phyloP scores from a whole-genome alignment of 805 yeast genomes.

The Saccharomycopsis vini region DNA sequence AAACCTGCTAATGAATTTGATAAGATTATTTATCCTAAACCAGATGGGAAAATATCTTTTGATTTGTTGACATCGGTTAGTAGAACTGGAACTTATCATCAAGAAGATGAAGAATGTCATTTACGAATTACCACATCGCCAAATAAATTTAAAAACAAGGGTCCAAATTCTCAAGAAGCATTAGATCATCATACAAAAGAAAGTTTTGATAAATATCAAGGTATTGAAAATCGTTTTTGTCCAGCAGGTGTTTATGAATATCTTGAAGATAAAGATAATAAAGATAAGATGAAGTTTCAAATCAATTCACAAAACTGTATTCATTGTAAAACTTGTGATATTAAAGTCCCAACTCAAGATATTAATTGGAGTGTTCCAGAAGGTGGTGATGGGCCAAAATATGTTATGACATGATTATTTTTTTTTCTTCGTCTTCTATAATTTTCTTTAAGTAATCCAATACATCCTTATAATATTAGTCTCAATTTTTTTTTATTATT shows the following conservation, averaged over 20 bases:
- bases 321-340: slow-evolving; percentile 97
- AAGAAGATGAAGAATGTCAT: slow-evolving; percentile 89
- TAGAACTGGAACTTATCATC: slow-evolving; percentile 93
- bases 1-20: slow-evolving; percentile 52
- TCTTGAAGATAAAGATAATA: slow-evolving; percentile 49
- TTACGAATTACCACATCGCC: slow-evolving; percentile 52
- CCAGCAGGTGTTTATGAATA: slow-evolving; percentile 99
- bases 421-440: not conserved
- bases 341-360: slow-evolving; percentile 91
- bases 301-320: slow-evolving; percentile 96
- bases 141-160: slow-evolving; percentile 12
- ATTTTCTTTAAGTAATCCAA: too few species aligned
- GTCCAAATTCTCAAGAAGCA: slow-evolving; percentile 23
- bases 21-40: slow-evolving; percentile 87
- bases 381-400: slow-evolving; percentile 98
- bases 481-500: too few species aligned
- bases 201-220: slow-evolving; percentile 64
- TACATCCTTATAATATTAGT: too few species aligned
- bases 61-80: slow-evolving; percentile 92
- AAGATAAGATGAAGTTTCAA: slow-evolving; percentile 56
- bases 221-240: slow-evolving; percentile 87
- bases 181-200: slow-evolving; percentile 18
- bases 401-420: slow-evolving; percentile 55
- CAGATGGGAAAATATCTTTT: slow-evolving; percentile 87
- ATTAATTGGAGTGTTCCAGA: slow-evolving; percentile 97